These are phyloP conservation scores for Cryptococcus neoformans DNA, from an alignment of 1,284 basidiomycete species.

Conservation along the genomic window DNA sequence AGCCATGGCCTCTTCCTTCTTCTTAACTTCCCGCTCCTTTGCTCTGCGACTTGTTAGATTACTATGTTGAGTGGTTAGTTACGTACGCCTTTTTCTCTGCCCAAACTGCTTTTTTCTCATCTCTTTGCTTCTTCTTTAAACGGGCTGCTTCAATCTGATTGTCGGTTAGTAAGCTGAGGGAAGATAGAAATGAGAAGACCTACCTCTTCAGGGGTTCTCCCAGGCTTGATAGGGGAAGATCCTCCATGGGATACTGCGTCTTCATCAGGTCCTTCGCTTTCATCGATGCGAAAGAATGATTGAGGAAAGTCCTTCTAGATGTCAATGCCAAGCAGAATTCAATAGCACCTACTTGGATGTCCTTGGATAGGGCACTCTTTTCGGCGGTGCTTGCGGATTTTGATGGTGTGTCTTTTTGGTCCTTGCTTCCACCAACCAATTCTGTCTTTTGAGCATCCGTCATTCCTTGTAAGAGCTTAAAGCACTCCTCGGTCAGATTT, in stretches of 20 bases:
- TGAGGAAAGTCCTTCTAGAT: background rate
- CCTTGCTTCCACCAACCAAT: constrained; percentile 22
- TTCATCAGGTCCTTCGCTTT: background rate
- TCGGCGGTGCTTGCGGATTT: too few species aligned
- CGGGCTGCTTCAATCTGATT: constrained; percentile 28
- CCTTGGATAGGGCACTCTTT: too few species aligned
- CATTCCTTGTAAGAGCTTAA: constrained; percentile 22
- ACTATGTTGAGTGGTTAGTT: background rate
- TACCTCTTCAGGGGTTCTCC: constrained; percentile 40
- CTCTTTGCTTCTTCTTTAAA: constrained; percentile 26
- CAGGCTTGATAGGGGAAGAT: constrained; percentile 31
- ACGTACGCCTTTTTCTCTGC: constrained; percentile 33
- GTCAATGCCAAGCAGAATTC: too few species aligned
- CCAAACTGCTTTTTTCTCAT: constrained; percentile 18
- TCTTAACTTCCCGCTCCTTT: constrained; percentile 33
- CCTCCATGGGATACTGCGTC: background rate
- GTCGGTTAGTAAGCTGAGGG: too few species aligned
- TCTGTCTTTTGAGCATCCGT: constrained; percentile 32
- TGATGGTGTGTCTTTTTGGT: constrained; percentile 8
- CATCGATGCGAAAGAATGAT: background rate
- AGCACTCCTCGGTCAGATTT: constrained; percentile 28
- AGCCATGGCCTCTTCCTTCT: constrained; percentile 26
- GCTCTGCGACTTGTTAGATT: constrained; percentile 14
- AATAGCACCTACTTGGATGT: too few species aligned
- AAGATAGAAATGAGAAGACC: constrained; percentile 1